These are phyloP conservation scores for Suhomyces choctaworum DNA, from an alignment of 1,139 yeast genomes.

Conservation along the genomic window DNA sequence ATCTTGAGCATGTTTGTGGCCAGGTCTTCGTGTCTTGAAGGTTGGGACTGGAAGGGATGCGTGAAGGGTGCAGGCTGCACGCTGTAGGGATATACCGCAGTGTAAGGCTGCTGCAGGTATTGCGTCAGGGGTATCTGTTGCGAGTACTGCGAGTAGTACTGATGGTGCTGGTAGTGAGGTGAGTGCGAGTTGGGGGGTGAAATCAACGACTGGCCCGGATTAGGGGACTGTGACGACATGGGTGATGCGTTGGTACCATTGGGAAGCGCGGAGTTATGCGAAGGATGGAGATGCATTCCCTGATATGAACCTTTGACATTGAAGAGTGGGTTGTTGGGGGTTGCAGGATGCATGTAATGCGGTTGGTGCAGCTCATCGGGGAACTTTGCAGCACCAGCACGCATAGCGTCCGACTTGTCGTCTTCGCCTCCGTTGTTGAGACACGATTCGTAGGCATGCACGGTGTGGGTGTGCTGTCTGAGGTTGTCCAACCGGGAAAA, in stretches of 20 bases:
- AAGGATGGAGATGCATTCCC: conserved; percentile 9
- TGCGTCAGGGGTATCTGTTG: conserved; percentile 6
- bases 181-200: conserved; percentile 25
- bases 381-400: neutral
- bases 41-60: conserved; percentile 1
- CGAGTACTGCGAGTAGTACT: conserved; percentile 1
- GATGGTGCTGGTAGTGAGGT: conserved; percentile 14
- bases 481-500: conserved; percentile 85
- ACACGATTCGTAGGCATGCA: conserved; percentile 70
- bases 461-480: conserved; percentile 91
- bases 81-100: conserved; percentile 12
- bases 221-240: conserved; percentile 1
- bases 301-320: conserved; percentile 5
- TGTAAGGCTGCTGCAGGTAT: conserved; percentile 8
- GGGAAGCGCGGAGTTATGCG: conserved; percentile 3
- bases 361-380: neutral
- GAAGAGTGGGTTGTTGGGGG: conserved; percentile 11
- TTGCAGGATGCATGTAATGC: conserved; percentile 10
- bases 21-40: conserved; percentile 2
- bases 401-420: conserved; percentile 1
- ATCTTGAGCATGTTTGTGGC: conserved; percentile 18
- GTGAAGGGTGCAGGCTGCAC: conserved; percentile 1
- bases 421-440: conserved; percentile 9
- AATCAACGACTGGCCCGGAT: conserved; percentile 13
- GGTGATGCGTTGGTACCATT: neutral